A percentile compares a stretch with the other conserved stretches of the same genome.
phyloP scores from a whole-genome alignment of 768 basidiomycete genomes.

The Lactarius indigo region DNA sequence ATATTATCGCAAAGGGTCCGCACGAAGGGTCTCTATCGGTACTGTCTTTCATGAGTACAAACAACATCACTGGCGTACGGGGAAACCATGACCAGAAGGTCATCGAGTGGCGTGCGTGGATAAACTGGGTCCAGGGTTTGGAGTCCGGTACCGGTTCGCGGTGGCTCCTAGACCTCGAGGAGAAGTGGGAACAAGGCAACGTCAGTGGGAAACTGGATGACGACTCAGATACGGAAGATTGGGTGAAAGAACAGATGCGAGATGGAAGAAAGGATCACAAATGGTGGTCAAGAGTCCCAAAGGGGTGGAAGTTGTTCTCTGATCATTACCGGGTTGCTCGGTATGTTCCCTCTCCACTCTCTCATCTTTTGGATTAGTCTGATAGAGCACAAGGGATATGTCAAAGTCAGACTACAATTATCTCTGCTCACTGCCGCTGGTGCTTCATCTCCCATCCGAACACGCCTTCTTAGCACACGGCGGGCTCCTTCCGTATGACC shows the following conservation, averaged over 20 bases:
- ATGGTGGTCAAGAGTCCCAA: constrained; percentile 34
- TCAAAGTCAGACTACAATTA: constrained; percentile 64
- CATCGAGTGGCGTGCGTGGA: constrained; percentile 87
- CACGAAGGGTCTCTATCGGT: constrained; percentile 58
- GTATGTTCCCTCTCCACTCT: constrained; percentile 31
- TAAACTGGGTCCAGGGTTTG: constrained; percentile 63
- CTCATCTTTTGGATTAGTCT: constrained; percentile 1
- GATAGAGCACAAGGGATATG: constrained; percentile 43
- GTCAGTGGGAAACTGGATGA: constrained; percentile 28
- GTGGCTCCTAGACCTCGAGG: constrained; percentile 56
- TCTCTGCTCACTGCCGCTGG: constrained; percentile 67
- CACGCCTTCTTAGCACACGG: constrained; percentile 82
- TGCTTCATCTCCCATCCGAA: constrained; percentile 68
- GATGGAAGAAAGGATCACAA: constrained; percentile 16
- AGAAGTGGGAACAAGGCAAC: constrained; percentile 37
- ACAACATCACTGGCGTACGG: constrained; percentile 74
- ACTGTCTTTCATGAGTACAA: constrained; percentile 57
- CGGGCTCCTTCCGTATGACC: constrained; percentile 74
- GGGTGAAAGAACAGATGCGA: constrained; percentile 27
- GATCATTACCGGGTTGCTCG: constrained; percentile 78
- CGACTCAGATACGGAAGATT: constrained; percentile 38
- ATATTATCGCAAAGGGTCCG: constrained; percentile 70
- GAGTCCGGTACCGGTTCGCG: constrained; percentile 37
- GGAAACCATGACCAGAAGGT: constrained; percentile 94
- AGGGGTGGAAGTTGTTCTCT: constrained; percentile 69